Evolutionary conservation across 441 rosid genomes (phyloP).

Genomic region (Gossypium schwendimanii): DNA sequence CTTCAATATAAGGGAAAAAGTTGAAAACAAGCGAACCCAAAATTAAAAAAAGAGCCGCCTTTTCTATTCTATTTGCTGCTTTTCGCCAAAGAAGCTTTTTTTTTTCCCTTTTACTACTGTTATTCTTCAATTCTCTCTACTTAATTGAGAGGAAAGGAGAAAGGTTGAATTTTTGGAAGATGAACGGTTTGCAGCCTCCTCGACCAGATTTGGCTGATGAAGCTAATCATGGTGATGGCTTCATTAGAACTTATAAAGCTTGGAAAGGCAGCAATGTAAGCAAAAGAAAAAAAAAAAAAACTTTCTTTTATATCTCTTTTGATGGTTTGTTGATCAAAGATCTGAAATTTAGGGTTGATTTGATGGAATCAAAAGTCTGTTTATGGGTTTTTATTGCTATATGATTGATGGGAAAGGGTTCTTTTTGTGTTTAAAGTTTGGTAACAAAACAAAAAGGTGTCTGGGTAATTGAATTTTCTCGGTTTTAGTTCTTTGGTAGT

Average conservation of each 20-base stretch:
- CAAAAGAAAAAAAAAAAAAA: neutral
- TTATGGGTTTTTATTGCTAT: constrained; percentile 1
- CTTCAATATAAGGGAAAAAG: neutral
- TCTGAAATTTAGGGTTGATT: constrained; percentile 17
- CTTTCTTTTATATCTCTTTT: neutral
- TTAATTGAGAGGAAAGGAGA: neutral
- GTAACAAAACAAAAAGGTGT: neutral
- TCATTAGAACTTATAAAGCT: constrained; percentile 50
- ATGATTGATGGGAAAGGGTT: neutral
- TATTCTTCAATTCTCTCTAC: neutral
- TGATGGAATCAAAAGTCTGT: neutral
- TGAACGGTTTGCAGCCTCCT: constrained; percentile 53
- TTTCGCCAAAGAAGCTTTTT: neutral
- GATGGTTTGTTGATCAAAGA: constrained; percentile 16
- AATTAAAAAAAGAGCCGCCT: neutral
- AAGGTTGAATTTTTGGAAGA: constrained; percentile 14
- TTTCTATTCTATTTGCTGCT: neutral
- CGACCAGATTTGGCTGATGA: constrained; percentile 36
- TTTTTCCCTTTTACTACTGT: neutral
- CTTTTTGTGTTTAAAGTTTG: neutral
- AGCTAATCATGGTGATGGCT: constrained; percentile 27
- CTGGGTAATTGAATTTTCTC: neutral
- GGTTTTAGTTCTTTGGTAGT: neutral
- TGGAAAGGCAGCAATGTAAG: constrained; percentile 93
- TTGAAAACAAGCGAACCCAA: neutral